Conservation (phyloP, 495 filamentous ascomycete species). For the Neurospora sp. region DNA sequence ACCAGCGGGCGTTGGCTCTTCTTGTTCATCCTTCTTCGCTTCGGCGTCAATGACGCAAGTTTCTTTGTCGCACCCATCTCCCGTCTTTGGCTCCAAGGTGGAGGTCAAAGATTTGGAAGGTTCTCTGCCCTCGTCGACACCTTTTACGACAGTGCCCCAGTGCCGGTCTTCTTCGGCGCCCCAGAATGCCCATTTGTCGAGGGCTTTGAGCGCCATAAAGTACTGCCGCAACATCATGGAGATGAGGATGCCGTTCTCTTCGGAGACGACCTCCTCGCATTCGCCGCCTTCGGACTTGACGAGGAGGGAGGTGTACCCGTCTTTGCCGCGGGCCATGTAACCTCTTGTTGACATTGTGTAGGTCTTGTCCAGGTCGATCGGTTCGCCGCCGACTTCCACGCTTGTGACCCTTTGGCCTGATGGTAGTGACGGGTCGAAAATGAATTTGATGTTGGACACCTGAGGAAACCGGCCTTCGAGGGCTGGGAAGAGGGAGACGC, state of each 20-base stretch:
- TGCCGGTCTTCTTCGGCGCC: slow-evolving; percentile 42
- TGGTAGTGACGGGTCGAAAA: slow-evolving; percentile 52
- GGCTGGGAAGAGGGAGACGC: slow-evolving; percentile 67
- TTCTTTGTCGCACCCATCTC: neutral
- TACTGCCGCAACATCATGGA: slow-evolving; percentile 80
- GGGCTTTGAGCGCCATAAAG: slow-evolving; percentile 70
- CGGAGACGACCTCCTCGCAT: slow-evolving; percentile 66
- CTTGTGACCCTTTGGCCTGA: slow-evolving; percentile 52
- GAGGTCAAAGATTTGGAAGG: neutral
- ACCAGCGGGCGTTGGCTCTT: neutral
- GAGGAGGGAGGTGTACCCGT: slow-evolving; percentile 68
- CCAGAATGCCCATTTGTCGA: slow-evolving; percentile 66
- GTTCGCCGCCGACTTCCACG: slow-evolving; percentile 47
- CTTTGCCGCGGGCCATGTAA: slow-evolving; percentile 78
- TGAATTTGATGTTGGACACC: slow-evolving; percentile 68
- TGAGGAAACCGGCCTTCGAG: slow-evolving; percentile 76
- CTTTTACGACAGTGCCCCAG: slow-evolving; percentile 51
- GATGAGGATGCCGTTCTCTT: slow-evolving; percentile 79
- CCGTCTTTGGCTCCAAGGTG: neutral
- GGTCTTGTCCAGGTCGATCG: slow-evolving; percentile 46
- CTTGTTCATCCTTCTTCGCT: neutral
- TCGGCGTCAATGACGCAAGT: neutral
- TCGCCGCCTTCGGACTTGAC: slow-evolving; percentile 58
- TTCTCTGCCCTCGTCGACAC: slow-evolving; percentile 12
- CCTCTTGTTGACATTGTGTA: slow-evolving; percentile 69